Percentiles rank a stretch among this genome's conserved stretches.
Evolutionary conservation across 148 eudicot species (phyloP).

Genomic region (Rhododendron ferrugineum): DNA sequence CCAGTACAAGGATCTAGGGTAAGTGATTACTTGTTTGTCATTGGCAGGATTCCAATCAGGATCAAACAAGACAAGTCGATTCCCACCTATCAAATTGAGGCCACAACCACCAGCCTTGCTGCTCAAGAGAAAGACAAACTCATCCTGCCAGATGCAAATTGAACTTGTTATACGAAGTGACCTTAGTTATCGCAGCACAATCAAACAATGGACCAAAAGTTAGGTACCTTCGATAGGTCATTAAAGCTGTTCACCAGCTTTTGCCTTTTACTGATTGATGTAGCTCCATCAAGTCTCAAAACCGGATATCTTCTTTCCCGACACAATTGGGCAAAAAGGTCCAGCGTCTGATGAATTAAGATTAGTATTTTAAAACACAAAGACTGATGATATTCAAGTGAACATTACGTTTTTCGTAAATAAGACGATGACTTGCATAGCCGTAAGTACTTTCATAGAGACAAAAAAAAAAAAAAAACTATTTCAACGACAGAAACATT

Average conservation of each 20-base stretch:
- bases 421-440: not conserved
- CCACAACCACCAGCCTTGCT: constrained; percentile 99
- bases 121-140: constrained; percentile 97
- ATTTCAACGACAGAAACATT: not conserved
- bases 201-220: constrained; percentile 3
- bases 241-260: constrained; percentile 90
- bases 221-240: constrained; percentile 79
- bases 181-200: not conserved
- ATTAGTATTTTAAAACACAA: not conserved
- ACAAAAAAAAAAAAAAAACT: not conserved
- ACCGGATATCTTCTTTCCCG: constrained; percentile 97
- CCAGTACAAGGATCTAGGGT: not conserved
- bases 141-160: constrained; percentile 60
- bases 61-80: constrained; percentile 93
- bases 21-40: constrained; percentile 85
- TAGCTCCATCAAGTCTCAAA: constrained; percentile 85
- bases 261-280: constrained; percentile 91
- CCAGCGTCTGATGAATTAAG: constrained; percentile 60
- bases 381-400: not conserved
- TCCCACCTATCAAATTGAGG: constrained; percentile 96
- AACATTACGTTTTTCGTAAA: not conserved
- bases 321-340: constrained; percentile 95
- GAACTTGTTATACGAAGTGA: constrained; percentile 10
- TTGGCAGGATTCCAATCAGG: constrained; percentile 99
- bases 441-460: not conserved